These are phyloP conservation scores for Sclerotinia sclerotiorum DNA, from an alignment of 2,329 filamentous ascomycete genomes.

Conservation along the genomic window DNA sequence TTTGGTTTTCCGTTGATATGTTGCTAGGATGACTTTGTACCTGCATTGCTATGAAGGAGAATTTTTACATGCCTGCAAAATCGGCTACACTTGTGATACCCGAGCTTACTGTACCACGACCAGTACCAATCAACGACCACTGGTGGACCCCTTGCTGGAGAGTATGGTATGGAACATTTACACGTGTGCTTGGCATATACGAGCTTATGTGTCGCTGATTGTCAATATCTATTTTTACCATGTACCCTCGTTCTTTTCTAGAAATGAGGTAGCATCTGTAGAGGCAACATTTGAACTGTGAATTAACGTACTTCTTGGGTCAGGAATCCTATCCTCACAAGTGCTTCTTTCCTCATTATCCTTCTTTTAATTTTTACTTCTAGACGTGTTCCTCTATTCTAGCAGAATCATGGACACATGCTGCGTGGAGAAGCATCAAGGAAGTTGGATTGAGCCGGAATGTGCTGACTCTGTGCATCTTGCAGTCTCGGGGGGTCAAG, in stretches of 20 bases:
- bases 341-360: neutral
- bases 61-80: neutral
- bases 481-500: neutral
- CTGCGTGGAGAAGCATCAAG: neutral
- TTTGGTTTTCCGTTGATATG: neutral
- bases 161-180: neutral
- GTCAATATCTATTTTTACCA: slow-evolving; percentile 7
- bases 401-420: neutral
- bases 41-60: slow-evolving; percentile 21
- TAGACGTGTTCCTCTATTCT: neutral
- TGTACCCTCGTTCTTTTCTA: neutral
- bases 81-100: neutral
- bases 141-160: neutral
- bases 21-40: slow-evolving; percentile 4
- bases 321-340: neutral
- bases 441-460: neutral
- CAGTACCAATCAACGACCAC: neutral
- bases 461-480: neutral
- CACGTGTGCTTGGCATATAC: slow-evolving; percentile 3
- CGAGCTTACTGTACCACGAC: slow-evolving; percentile 19
- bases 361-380: neutral
- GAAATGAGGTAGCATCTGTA: neutral
- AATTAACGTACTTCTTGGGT: no score
- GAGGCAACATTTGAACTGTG: neutral
- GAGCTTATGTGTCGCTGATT: slow-evolving; percentile 12